Evolutionary conservation across 2,329 filamentous ascomycete genomes (phyloP).

Genomic region (Phoma herbarum): DNA sequence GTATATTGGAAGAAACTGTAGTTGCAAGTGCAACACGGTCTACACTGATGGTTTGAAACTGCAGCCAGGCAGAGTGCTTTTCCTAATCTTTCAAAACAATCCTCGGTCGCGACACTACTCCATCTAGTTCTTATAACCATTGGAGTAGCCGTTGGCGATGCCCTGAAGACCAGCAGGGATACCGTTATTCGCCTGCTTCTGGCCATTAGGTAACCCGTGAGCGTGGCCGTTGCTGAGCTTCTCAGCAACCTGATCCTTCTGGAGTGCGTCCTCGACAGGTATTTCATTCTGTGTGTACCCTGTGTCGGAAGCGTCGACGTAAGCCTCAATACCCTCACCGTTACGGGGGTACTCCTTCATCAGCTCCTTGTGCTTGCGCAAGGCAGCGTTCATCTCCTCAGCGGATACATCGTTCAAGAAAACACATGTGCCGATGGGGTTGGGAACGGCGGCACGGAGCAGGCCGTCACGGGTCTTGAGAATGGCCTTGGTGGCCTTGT

Average conservation of each 20-base stretch:
- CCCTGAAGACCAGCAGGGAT: constrained; percentile 25
- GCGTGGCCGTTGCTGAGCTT: constrained; percentile 36
- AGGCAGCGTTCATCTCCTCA: constrained; percentile 68
- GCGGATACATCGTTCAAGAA: constrained; percentile 73
- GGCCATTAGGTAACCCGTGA: constrained; percentile 28
- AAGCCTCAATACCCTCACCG: constrained; percentile 73
- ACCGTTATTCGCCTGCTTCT: constrained; percentile 30
- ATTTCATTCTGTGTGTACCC: constrained; percentile 63
- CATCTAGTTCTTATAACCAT: constrained; percentile 43
- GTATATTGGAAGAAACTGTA: constrained; percentile 15
- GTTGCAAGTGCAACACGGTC: constrained; percentile 16
- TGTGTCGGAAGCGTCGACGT: constrained; percentile 74
- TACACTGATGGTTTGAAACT: neutral
- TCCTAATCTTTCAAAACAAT: constrained; percentile 6
- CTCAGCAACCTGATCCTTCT: constrained; percentile 35
- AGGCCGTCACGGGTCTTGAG: constrained; percentile 75
- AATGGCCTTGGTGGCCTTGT: constrained; percentile 72
- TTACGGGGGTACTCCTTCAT: constrained; percentile 69
- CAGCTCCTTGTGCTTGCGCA: constrained; percentile 70
- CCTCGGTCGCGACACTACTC: neutral
- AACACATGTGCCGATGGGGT: constrained; percentile 70
- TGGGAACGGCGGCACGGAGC: constrained; percentile 73
- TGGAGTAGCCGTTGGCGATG: constrained; percentile 44
- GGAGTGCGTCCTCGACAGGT: constrained; percentile 46
- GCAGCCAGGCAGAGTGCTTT: constrained; percentile 16